Evolutionary conservation across 805 yeast genomes (phyloP).

Genomic region (Lachancea quebecensis): DNA sequence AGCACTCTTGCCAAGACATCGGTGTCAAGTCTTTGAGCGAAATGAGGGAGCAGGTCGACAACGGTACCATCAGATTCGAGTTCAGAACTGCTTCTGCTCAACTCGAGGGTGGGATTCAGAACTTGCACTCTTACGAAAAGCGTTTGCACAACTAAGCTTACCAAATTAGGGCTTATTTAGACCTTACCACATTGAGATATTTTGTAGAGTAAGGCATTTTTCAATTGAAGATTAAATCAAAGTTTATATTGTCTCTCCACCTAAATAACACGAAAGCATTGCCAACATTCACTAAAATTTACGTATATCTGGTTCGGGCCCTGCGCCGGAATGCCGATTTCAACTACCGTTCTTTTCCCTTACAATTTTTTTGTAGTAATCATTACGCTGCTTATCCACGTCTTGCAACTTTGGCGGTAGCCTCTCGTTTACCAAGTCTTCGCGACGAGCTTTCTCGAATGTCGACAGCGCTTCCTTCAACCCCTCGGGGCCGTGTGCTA

Average conservation of each 20-base stretch:
- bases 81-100: slow-evolving; percentile 98
- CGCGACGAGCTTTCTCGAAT: slow-evolving; percentile 76
- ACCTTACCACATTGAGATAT: background rate
- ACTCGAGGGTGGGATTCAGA: slow-evolving; percentile 97
- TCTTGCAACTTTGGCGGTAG: slow-evolving; percentile 76
- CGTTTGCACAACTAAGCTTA: slow-evolving; percentile 75
- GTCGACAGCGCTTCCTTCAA: slow-evolving; percentile 58
- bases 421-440: slow-evolving; percentile 79
- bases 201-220: too few species aligned
- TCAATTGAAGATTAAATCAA: background rate
- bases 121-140: slow-evolving; percentile 95
- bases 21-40: slow-evolving; percentile 66
- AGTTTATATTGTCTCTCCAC: background rate
- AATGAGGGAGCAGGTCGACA: slow-evolving; percentile 56
- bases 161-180: slow-evolving; percentile 11
- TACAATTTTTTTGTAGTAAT: slow-evolving; percentile 39
- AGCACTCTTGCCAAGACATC: slow-evolving; percentile 98
- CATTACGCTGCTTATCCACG: slow-evolving; percentile 37
- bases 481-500: slow-evolving; percentile 77
- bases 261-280: background rate
- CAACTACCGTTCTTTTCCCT: slow-evolving; percentile 4
- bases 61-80: slow-evolving; percentile 83
- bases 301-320: background rate
- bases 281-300: slow-evolving; percentile 3
- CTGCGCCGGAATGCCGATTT: background rate